These are phyloP conservation scores for Monosporascus sp. DNA, from an alignment of 2,329 filamentous ascomycete genomes.

Conservation along the genomic window DNA sequence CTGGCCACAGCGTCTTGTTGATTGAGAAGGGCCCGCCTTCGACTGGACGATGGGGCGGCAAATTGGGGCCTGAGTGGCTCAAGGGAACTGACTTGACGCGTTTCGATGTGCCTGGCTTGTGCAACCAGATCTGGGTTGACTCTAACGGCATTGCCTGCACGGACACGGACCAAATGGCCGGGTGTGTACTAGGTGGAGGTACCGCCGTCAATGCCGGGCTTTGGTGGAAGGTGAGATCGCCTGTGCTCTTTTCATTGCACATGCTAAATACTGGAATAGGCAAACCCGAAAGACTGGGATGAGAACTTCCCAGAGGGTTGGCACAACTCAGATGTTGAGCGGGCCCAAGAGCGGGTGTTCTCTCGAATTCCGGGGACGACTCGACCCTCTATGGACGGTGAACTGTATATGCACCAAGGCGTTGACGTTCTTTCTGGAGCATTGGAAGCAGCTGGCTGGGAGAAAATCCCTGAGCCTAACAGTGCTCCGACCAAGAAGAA, in stretches of 20 bases:
- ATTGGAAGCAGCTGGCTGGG: constrained; percentile 57
- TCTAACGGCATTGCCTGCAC: constrained; percentile 60
- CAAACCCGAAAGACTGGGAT: constrained; percentile 65
- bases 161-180: constrained; percentile 69
- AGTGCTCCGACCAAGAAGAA: constrained; percentile 57
- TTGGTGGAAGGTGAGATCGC: constrained; percentile 51
- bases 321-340: constrained; percentile 58
- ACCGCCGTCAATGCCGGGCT: constrained; percentile 63
- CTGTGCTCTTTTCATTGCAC: neutral
- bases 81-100: constrained; percentile 58
- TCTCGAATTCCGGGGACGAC: constrained; percentile 63
- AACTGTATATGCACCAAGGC: constrained; percentile 60
- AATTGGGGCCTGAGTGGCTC: constrained; percentile 49
- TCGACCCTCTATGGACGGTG: constrained; percentile 58
- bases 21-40: constrained; percentile 58
- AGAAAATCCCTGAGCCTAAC: constrained; percentile 52
- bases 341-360: constrained; percentile 58
- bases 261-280: constrained; percentile 24
- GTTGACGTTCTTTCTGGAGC: constrained; percentile 57
- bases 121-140: constrained; percentile 65
- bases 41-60: constrained; percentile 58
- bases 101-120: constrained; percentile 67
- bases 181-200: constrained; percentile 65
- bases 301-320: constrained; percentile 67
- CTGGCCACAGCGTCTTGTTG: constrained; percentile 60